Conservation (phyloP, 2,329 filamentous ascomycete genomes). For the Penicillium sp. region DNA sequence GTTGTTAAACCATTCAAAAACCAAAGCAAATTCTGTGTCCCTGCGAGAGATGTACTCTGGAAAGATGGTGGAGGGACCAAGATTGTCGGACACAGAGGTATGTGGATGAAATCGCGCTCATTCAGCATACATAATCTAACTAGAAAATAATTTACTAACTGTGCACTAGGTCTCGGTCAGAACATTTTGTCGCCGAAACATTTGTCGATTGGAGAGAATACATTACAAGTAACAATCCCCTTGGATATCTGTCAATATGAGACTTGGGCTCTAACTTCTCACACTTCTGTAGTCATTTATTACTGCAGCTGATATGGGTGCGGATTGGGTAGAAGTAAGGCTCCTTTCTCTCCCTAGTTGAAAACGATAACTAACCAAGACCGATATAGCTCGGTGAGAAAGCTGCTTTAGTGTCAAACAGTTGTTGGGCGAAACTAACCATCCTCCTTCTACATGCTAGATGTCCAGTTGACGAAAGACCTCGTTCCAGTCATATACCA, state of each 20-base stretch:
- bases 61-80: background rate
- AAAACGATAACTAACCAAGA: background rate
- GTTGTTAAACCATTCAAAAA: background rate
- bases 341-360: background rate
- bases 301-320: background rate
- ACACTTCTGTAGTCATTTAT: background rate
- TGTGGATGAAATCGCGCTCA: background rate
- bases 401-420: background rate
- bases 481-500: slow-evolving; percentile 40
- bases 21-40: background rate
- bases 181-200: background rate
- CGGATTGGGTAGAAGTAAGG: background rate
- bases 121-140: background rate
- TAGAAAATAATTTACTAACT: background rate
- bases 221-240: background rate
- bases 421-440: background rate
- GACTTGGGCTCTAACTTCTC: background rate
- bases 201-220: background rate
- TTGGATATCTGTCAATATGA: background rate
- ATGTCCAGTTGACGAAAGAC: slow-evolving; percentile 43
- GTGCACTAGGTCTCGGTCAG: background rate
- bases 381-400: background rate
- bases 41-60: background rate
- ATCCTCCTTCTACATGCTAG: slow-evolving; percentile 15
- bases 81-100: background rate